Base-by-base conservation (phyloP, 495 filamentous ascomycete genomes). In the Aspergillus steynii region DNA sequence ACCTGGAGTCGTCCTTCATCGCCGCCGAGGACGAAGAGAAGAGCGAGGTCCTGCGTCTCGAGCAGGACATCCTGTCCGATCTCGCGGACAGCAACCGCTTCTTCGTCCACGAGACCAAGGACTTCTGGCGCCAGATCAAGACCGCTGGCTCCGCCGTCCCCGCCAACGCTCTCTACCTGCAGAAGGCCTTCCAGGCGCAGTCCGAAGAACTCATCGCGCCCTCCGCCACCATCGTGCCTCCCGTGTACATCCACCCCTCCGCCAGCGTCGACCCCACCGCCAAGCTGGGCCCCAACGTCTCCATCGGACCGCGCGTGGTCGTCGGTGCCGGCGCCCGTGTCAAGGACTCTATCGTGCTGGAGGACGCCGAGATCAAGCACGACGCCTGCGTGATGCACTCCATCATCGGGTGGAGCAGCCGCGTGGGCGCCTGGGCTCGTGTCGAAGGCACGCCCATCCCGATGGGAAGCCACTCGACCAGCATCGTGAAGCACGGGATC, bases 61-160 rank as follows among this genome's bases (percentile, higher is more conserved):
- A 99, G 80, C 95, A 99, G 74, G 95, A 99, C 70, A 97, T 99
- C 61, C 87, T 99, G 46, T 90, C 92, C 55, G 94, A 97, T 67
- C 86, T 99, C 66, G 94, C 95, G 42, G 95, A 99, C 78, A 96
- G 87, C 85, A 93, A 96, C 73, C 92, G 95, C 71, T 99, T 99
- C 83, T 99, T 91, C 75, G 96, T 98, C 25, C 89, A 96, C 74
- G 95, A 99, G 78, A 98, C 95, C 50, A 96, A 96, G 79, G 95
- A 97, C 71, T 99, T 99, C 79, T 99, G 95, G 95, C 93, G 95
- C 58, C 95, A 99, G 82, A 98, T 99, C 84, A 99, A 99, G 85
- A 96, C 96, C 5, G 95, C 95, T 53, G 96, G 96, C 47, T 98
- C 95, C 26, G 95, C 95, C 53, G 92, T 99, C 58, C 96, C 95